A percentile compares a stretch with the other conserved stretches of the same genome.
Evolutionary conservation across 2,329 filamentous ascomycete species (phyloP).

Genomic region (Furcasterigmium sp.): DNA sequence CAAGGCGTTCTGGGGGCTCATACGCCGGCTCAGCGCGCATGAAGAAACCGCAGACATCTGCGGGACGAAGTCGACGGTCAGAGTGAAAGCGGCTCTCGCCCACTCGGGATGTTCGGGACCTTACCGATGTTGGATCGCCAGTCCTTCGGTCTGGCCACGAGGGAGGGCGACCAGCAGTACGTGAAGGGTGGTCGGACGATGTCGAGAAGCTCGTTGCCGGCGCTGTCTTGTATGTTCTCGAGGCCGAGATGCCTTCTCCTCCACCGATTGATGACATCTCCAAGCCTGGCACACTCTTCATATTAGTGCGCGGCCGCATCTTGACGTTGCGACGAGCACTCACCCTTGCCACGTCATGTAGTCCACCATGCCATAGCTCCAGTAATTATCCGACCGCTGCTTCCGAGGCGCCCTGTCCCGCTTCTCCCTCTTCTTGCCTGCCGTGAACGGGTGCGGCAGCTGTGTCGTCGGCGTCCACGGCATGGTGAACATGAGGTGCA

Average conservation of each 20-base stretch:
- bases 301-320: too few species aligned
- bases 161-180: conserved; percentile 70
- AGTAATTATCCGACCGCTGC: conserved; percentile 60
- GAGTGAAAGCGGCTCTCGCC: too few species aligned
- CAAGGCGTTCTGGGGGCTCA: conserved; percentile 46
- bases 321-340: too few species aligned
- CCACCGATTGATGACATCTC: conserved; percentile 83
- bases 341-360: conserved; percentile 72
- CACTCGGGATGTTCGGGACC: neutral
- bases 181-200: conserved; percentile 66
- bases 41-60: conserved; percentile 56
- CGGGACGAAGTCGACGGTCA: too few species aligned
- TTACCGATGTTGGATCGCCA: conserved; percentile 57
- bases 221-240: conserved; percentile 63
- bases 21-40: conserved; percentile 54
- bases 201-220: conserved; percentile 65
- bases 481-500: conserved; percentile 55
- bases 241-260: conserved; percentile 60
- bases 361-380: conserved; percentile 67
- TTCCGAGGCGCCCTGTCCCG: conserved; percentile 32
- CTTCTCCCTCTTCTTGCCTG: conserved; percentile 55
- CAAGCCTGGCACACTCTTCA: too few species aligned
- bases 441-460: conserved; percentile 68
- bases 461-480: conserved; percentile 69
- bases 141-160: conserved; percentile 61